Evolutionary conservation across 805 yeast species (phyloP), one percentile per base, ranked within the genome.

Genomic region (Sugiyamaella smithiae): DNA sequence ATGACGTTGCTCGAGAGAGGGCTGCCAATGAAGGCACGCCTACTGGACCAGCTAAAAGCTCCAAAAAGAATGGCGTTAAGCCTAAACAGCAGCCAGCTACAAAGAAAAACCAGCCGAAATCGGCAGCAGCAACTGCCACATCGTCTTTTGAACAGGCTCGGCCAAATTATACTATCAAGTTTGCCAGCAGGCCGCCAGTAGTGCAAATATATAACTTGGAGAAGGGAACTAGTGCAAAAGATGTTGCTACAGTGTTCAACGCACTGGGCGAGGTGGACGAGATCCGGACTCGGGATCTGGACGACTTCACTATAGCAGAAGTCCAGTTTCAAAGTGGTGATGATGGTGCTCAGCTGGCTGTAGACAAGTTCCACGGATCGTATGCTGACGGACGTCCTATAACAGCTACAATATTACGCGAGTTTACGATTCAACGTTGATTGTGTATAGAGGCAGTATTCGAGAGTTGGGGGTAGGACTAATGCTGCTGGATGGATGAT

Each of bases 371-470:
- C 28, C 63, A 78, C 50, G 71, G 72, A 5, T 75, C 73, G 1
- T 51, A 65, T n/a, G 79, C 80, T 9, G 80, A 78, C 57, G 78
- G 78, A 11, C 61, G 75, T 43, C 63, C 64, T 1, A 52, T 76
- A 7, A 58, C 59, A 35, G 74, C 69, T 1, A 60, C 57, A 17
- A 62, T 72, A 12, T 59, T 52, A 28, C 48, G 55, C 40, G 44
- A 50, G 24, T 52, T 52, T 45, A 42, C 46, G 23, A 57, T 59
- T 19, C 38, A 35, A 7, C n/a, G n/a, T n/a, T n/a, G n/a, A n/a
- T n/a, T n/a, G n/a, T n/a, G n/a, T n/a, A n/a, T n/a, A n/a, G n/a
- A n/a, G n/a, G n/a, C n/a, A n/a, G n/a, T n/a, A n/a, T n/a, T n/a
- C n/a, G n/a, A n/a, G n/a, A n/a, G n/a, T n/a, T n/a, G n/a, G n/a